Base-by-base conservation (phyloP, 2,329 filamentous ascomycete genomes). In the Mycocentrospora acerina region DNA sequence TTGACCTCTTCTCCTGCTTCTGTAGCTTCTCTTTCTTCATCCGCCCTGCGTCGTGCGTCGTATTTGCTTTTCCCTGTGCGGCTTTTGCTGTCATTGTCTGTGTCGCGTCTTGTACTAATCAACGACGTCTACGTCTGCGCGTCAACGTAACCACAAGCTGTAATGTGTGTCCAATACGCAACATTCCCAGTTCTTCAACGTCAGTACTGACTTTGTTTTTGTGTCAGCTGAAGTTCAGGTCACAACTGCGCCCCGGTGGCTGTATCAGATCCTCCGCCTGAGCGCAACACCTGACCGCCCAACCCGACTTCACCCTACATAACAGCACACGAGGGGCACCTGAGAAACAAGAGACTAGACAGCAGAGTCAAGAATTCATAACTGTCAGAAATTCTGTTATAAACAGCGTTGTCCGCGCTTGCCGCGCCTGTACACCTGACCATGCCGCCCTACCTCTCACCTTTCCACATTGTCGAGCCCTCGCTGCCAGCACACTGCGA, bases 401-500 rank as follows among this genome's bases (percentile, higher is more conserved):
- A 11, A 15, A 24, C 15, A 34, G 17, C 17, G 6, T 12, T 25
- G 15, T 16, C 31, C 7, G 30, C 31, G 28, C 24, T 37, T 16
- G 22, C 19, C 10, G 37, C 24, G 31, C 14, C 19, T 22, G 19
- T 22, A 22, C 19, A 59, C 57, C 49, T 54, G 51, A 60, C 41
- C 47, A 67, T 67, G 64, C 61, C 62, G 15, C 64, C 60, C 38
- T 66, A 64, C 46, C 47, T 60, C 27, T 51, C 62, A 3, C 57
- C 54, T 11, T 46, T 64, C 29, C 57, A 54, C 18, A 39, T 67
- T 48, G 51, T 66, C 40, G 42, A 64, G 34, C 68, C 69, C 10
- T 54, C 69, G 14, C 66, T 83, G 42, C 81, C 81, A 15, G 69
- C 71, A 4, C 75, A 80, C 60, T 86, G 82, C 69, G 72, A 78